Evolutionary conservation across 2,329 filamentous ascomycete species (phyloP), one percentile per base, ranked within the genome.

Genomic region (Botrytis tulipae): DNA sequence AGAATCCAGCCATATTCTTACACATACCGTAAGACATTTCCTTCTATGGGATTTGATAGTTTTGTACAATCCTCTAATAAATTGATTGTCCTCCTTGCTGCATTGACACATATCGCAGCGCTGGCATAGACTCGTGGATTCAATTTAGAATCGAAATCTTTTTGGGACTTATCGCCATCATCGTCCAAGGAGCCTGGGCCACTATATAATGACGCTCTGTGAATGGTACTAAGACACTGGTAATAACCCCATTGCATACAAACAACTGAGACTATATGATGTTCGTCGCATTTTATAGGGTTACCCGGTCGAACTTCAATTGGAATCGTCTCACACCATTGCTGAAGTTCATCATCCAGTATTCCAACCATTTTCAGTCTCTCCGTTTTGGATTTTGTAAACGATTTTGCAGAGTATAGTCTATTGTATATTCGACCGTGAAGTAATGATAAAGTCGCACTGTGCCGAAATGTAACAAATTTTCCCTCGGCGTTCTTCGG

Each of bases 201-300:
- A 18, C 76, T 74, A 72, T 77, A 74, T 48, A 74, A 60, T 59
- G 78, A 77, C 8, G 73, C 46, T 32, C 78, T 74, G 42, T 79
- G 78, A 18, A 78, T 68, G 22, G 73, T 70, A n/a, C 73, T 75
- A 25, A 79, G 57, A 48, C 70, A 74, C 44, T 79, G 75, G 16
- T 75, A 77, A 75, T 78, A 79, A 59, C 35, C 63, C 71, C 77
- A 77, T 48, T 79, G 78, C 70, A 79, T 76, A 73, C 77, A 74
- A 54, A 78, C 69, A 2, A 78, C 74, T 1, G 77, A 57, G 5
- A 77, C 59, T n/a, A 75, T 71, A 32, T 78, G 74, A 61, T 74
- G 67, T 42, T 73, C 37, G n/a, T 73, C 62, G 57, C 76, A 79
- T 48, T 63, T 69, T 25, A 78, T 72, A 14, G 71, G 65, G 65